Conservation (phyloP, 257 asterid genomes). For the Solanum sitiens region DNA sequence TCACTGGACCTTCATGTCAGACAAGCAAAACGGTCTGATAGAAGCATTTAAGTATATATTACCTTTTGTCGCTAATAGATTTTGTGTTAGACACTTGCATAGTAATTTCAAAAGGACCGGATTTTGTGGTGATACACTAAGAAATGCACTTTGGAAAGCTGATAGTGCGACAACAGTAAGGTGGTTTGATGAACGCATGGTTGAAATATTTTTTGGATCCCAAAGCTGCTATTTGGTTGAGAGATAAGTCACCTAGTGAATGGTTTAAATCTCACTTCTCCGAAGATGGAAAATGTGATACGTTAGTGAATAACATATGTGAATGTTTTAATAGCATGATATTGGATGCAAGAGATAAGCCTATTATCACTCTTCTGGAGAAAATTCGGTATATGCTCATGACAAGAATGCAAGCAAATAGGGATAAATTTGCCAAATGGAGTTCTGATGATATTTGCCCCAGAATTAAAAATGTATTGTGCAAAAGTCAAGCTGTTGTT, state of each 20-base stretch:
- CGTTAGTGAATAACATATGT: too few species aligned
- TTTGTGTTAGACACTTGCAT: not conserved
- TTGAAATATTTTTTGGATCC: not conserved
- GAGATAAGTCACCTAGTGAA: not conserved
- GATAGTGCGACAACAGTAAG: too few species aligned
- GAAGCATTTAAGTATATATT: not conserved
- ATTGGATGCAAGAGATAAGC: too few species aligned
- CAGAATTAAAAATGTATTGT: too few species aligned
- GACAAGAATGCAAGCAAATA: not conserved
- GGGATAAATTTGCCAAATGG: not conserved
- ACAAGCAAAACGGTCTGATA: constrained; percentile 6
- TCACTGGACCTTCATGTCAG: not conserved
- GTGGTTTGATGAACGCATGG: not conserved
- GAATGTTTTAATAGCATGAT: too few species aligned
- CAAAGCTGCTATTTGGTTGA: not conserved
- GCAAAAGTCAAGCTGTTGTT: too few species aligned
- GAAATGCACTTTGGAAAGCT: not conserved
- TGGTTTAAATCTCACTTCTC: too few species aligned
- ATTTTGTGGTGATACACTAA: not conserved
- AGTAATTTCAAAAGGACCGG: not conserved
- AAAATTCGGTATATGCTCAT: not conserved
- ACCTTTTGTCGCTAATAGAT: not conserved
- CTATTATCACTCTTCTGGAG: too few species aligned
- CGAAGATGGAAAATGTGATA: too few species aligned
- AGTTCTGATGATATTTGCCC: not conserved